phyloP scores from a whole-genome alignment of 176 grass and related monocot species.

The Musa troglodytarum region DNA sequence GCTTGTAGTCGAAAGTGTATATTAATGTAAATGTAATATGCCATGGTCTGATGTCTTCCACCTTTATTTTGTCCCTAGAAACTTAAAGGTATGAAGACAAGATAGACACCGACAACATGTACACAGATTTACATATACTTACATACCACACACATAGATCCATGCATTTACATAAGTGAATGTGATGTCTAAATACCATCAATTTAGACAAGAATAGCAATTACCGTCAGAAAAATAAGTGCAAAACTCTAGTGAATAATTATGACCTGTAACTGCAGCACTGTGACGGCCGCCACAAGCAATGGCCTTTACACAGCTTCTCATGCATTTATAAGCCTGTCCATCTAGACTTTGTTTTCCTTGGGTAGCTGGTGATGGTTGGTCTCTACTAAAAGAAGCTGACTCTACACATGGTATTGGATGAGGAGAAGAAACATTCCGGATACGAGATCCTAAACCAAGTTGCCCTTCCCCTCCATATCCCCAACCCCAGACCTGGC shows the following conservation, averaged over 20 bases:
- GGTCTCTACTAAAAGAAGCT: slow-evolving; percentile 54
- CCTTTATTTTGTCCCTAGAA: no score
- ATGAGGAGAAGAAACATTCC: slow-evolving; percentile 83
- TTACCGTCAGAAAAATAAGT: not conserved
- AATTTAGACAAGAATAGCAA: not conserved
- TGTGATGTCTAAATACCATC: not conserved
- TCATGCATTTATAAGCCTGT: slow-evolving; percentile 39
- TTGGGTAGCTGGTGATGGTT: slow-evolving; percentile 29
- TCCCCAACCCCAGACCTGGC: slow-evolving; percentile 99
- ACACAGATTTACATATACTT: no score
- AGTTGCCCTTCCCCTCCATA: slow-evolving; percentile 99
- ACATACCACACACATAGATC: no score
- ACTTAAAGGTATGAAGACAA: no score
- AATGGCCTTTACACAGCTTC: slow-evolving; percentile 79
- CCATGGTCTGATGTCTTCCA: no score
- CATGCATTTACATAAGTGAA: no score
- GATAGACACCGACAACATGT: no score
- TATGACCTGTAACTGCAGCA: slow-evolving; percentile 77
- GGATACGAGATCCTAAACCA: slow-evolving; percentile 85
- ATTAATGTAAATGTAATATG: no score
- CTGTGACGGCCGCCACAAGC: slow-evolving; percentile 97
- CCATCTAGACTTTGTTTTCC: slow-evolving; percentile 57
- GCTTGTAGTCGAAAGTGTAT: no score
- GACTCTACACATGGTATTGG: slow-evolving; percentile 86
- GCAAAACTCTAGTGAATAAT: not conserved